Evolutionary conservation across 345 rosid species (phyloP).

Genomic region (Eucalyptus erythrocorys): DNA sequence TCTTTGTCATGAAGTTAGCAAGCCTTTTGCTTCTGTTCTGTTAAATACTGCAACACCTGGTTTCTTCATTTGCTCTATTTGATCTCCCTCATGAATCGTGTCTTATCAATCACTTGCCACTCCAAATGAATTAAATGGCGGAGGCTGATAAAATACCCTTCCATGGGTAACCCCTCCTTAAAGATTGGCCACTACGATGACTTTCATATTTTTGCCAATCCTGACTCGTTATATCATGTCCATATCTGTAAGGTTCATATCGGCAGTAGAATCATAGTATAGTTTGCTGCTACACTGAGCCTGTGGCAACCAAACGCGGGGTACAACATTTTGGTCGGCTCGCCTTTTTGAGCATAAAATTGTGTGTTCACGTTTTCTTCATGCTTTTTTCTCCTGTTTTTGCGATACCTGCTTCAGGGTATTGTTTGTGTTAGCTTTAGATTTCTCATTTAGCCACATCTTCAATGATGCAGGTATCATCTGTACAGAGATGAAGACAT

Average conservation of each 20-base stretch:
- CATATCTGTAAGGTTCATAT: background rate
- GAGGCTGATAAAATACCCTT: background rate
- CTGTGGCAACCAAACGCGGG: background rate
- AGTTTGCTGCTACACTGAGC: background rate
- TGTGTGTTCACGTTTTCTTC: background rate
- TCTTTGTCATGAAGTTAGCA: background rate
- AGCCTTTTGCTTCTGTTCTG: background rate
- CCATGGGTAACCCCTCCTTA: background rate
- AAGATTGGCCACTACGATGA: background rate
- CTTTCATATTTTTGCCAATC: background rate
- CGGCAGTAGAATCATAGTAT: background rate
- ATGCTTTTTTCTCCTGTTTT: background rate
- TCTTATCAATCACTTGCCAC: background rate
- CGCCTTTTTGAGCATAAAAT: background rate
- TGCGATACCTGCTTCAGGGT: background rate
- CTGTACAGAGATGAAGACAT: constrained; percentile 46
- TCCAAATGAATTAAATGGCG: background rate
- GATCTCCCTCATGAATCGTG: background rate
- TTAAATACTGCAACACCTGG: background rate
- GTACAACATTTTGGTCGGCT: background rate
- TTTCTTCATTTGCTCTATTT: background rate
- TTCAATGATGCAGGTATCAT: constrained; percentile 20
- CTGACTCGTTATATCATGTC: background rate
- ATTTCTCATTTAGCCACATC: background rate
- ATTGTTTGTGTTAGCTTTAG: background rate